Evolutionary conservation across 306 rosid species (phyloP).

Genomic region (Luffa acutangula): DNA sequence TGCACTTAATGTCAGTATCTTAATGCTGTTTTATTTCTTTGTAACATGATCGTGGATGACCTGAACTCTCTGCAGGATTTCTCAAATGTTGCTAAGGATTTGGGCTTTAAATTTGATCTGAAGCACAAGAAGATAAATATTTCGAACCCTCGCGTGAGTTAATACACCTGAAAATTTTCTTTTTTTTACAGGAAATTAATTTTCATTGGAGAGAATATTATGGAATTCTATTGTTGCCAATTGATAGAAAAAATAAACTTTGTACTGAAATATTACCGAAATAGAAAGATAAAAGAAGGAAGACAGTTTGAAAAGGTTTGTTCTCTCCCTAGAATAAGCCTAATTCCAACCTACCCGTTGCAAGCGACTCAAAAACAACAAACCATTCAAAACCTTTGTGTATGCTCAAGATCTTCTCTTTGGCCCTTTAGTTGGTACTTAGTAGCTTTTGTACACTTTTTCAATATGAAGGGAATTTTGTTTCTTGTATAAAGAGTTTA

Average conservation of each 20-base stretch:
- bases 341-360: too few species aligned
- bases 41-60: background rate
- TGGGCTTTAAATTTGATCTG: conserved; percentile 61
- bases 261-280: background rate
- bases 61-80: conserved; percentile 56
- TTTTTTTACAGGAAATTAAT: background rate
- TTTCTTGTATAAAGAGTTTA: too few species aligned
- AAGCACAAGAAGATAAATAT: conserved; percentile 99
- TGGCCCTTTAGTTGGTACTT: too few species aligned
- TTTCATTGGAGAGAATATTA: background rate
- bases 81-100: conserved; percentile 79
- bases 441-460: too few species aligned
- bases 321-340: background rate
- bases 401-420: too few species aligned
- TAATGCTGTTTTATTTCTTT: background rate
- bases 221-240: background rate
- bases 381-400: too few species aligned
- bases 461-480: too few species aligned
- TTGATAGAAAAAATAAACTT: background rate
- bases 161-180: background rate
- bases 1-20: background rate
- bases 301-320: background rate
- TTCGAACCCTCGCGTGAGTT: conserved; percentile 91
- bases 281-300: background rate
- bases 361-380: too few species aligned